phyloP scores from a whole-genome alignment of 495 filamentous ascomycete species.

The Choiromyces venosus region DNA sequence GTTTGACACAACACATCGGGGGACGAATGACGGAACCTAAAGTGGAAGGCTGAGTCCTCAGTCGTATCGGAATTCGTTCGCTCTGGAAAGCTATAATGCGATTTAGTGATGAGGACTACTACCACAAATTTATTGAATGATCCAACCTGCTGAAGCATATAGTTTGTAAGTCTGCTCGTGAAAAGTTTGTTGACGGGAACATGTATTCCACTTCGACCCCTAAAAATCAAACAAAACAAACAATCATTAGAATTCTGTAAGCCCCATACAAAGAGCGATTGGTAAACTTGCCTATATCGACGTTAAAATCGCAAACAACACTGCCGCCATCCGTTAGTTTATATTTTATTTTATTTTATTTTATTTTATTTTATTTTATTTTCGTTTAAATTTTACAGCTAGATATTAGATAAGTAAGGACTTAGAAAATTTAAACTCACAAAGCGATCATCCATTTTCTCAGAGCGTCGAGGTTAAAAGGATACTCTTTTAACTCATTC shows the following conservation, averaged over 20 bases:
- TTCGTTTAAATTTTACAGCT: background rate
- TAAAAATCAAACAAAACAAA: constrained; percentile 4
- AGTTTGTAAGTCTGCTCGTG: constrained; percentile 36
- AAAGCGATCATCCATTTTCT: constrained; percentile 43
- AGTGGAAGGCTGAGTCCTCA: constrained; percentile 40
- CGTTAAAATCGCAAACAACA: constrained; percentile 43
- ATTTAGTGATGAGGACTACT: constrained; percentile 12
- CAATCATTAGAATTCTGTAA: background rate
- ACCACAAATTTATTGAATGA: constrained; percentile 6
- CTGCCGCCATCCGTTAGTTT: constrained; percentile 23
- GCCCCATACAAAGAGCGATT: constrained; percentile 6
- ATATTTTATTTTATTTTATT: background rate
- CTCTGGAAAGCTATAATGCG: constrained; percentile 36
- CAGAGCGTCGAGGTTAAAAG: constrained; percentile 38
- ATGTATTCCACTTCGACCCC: constrained; percentile 43
- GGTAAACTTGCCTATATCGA: constrained; percentile 38
- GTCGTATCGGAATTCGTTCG: constrained; percentile 38
- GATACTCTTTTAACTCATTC: constrained; percentile 38
- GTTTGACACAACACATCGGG: constrained; percentile 27
- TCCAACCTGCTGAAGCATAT: constrained; percentile 42
- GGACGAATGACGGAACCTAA: constrained; percentile 42
- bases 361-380: background rate
- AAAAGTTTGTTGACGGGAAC: constrained; percentile 42
- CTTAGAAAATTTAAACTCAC: constrained; percentile 27
- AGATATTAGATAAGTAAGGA: constrained; percentile 18